Conservation (phyloP, 2,329 filamentous ascomycete species). For the Aspergillus oerlinghausenensis region DNA sequence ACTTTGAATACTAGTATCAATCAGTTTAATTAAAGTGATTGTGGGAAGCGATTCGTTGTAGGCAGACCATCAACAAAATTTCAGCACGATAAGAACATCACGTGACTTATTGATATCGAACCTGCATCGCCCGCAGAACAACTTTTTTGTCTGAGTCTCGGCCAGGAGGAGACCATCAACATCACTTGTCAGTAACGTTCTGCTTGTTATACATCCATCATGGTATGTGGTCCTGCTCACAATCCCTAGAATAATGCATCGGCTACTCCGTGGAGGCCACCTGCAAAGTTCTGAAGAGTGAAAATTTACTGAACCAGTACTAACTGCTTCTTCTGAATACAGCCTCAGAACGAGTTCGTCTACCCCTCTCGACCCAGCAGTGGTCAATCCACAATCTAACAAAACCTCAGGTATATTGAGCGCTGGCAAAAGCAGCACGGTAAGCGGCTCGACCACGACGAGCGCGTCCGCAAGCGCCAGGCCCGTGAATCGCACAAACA, state of each 20-base stretch:
- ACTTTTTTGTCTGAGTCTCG: slow-evolving; percentile 16
- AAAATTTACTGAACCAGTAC: background rate
- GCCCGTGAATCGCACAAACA: slow-evolving; percentile 87
- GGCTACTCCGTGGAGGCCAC: background rate
- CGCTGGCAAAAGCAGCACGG: slow-evolving; percentile 66
- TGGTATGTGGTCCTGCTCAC: slow-evolving; percentile 21
- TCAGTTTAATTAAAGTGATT: background rate
- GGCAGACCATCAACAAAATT: background rate
- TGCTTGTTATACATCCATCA: slow-evolving; percentile 21
- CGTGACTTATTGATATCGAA: slow-evolving; percentile 16
- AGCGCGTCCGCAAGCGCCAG: slow-evolving; percentile 77
- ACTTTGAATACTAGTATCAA: background rate
- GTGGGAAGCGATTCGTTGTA: background rate
- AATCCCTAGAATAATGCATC: background rate
- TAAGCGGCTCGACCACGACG: slow-evolving; percentile 72
- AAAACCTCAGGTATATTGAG: slow-evolving; percentile 58
- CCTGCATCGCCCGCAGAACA: slow-evolving; percentile 7
- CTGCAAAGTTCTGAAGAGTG: background rate
- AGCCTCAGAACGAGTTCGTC: slow-evolving; percentile 44
- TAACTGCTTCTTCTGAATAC: background rate
- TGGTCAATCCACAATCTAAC: slow-evolving; percentile 9
- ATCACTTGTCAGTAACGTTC: slow-evolving; percentile 12
- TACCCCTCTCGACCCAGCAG: slow-evolving; percentile 12
- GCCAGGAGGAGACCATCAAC: slow-evolving; percentile 22
- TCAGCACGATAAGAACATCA: slow-evolving; percentile 1